phyloP scores from a whole-genome alignment of 108 stramenopile species.

The Cyclotella baltica region DNA sequence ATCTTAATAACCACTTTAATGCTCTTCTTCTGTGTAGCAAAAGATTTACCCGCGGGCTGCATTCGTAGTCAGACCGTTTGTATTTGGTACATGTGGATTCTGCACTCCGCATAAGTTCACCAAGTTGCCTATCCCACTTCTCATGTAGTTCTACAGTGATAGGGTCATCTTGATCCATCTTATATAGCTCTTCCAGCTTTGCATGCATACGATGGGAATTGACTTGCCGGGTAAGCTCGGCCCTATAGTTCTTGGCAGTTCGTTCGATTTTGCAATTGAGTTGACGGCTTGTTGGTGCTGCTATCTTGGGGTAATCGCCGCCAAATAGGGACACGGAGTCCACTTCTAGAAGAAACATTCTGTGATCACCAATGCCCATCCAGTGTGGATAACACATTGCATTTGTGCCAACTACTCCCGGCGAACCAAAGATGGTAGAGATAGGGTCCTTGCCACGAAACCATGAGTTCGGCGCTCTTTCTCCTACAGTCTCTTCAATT shows the following conservation, averaged over 20 bases:
- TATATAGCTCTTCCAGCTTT: background rate
- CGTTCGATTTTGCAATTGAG: slow-evolving; percentile 12
- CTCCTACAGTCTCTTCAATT: background rate
- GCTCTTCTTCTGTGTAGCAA: background rate
- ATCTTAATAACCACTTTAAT: background rate
- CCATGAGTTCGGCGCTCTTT: background rate
- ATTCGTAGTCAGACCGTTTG: background rate
- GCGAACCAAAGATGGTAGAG: slow-evolving; percentile 16
- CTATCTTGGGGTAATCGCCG: background rate
- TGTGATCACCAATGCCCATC: slow-evolving; percentile 31
- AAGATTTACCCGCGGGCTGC: background rate
- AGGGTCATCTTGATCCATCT: background rate
- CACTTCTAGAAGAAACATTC: slow-evolving; percentile 12
- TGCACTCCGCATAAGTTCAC: background rate
- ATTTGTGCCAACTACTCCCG: background rate
- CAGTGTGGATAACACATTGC: slow-evolving; percentile 2
- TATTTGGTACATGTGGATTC: slow-evolving; percentile 4
- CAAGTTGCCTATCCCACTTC: slow-evolving; percentile 15
- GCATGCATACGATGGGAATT: background rate
- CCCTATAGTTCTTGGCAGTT: background rate
- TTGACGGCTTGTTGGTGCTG: background rate
- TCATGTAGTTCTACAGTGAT: background rate
- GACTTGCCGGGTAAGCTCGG: background rate
- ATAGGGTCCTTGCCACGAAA: background rate
- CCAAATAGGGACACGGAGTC: slow-evolving; percentile 19